phyloP scores from a whole-genome alignment of 257 asterid species.

The Solanum appendiculatum region DNA sequence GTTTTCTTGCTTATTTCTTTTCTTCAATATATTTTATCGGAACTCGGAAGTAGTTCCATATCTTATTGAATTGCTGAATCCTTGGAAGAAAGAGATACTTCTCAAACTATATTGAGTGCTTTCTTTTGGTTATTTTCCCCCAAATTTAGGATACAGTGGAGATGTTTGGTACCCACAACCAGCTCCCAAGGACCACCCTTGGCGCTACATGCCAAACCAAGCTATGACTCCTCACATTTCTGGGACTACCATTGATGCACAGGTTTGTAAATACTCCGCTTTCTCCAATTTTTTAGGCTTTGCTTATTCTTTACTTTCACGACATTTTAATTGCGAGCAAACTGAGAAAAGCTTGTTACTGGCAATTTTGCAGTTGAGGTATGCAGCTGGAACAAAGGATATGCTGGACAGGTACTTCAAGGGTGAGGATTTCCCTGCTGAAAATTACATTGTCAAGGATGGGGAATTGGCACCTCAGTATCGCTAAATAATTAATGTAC shows the following conservation, averaged over 20 bases:
- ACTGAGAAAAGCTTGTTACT: neutral
- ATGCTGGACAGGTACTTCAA: conserved; percentile 93
- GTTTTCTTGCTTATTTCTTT: neutral
- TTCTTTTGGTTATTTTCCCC: neutral
- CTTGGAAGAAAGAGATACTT: neutral
- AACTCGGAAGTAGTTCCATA: neutral
- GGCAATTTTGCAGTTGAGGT: conserved; percentile 55
- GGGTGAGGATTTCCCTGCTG: conserved; percentile 85
- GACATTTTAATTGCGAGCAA: neutral
- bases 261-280: conserved; percentile 29
- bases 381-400: conserved; percentile 91
- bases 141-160: conserved; percentile 74
- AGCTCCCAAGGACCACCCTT: conserved; percentile 98
- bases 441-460: conserved; percentile 91
- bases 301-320: neutral
- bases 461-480: conserved; percentile 93
- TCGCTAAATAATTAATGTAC: conserved; percentile 31
- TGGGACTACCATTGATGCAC: conserved; percentile 96
- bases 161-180: conserved; percentile 99
- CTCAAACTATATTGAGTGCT: neutral
- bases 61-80: neutral
- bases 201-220: conserved; percentile 99
- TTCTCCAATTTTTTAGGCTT: neutral
- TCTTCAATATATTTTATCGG: neutral
- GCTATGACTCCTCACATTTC: conserved; percentile 99